These are phyloP conservation scores for Penicillium antarcticum DNA, from an alignment of 495 filamentous ascomycete species.

Conservation along the genomic window DNA sequence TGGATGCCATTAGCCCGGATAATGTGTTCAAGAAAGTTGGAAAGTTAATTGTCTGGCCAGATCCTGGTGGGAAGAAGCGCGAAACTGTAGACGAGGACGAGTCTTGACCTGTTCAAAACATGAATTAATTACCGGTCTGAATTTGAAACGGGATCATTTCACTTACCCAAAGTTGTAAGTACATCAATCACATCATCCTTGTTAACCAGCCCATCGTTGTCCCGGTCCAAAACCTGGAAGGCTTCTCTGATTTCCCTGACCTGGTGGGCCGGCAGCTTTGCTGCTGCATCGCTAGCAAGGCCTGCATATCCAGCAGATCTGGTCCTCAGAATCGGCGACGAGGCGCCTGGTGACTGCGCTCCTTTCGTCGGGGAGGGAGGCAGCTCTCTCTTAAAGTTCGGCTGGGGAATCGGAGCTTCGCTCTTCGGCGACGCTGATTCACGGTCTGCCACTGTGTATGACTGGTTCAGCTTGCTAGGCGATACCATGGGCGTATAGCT, in stretches of 20 bases:
- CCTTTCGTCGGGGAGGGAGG: constrained; percentile 45
- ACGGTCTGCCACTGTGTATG: constrained; percentile 44
- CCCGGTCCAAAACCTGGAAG: constrained; percentile 81
- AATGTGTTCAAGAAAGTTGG: constrained; percentile 79
- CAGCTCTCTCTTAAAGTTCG: constrained; percentile 38
- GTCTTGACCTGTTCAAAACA: constrained; percentile 44
- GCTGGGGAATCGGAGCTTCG: constrained; percentile 34
- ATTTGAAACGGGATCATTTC: neutral
- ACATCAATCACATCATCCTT: constrained; percentile 78
- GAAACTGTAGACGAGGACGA: constrained; percentile 59
- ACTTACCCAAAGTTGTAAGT: constrained; percentile 69
- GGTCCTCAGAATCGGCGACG: constrained; percentile 26
- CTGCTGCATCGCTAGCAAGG: constrained; percentile 49
- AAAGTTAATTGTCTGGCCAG: constrained; percentile 69
- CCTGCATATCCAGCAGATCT: constrained; percentile 21
- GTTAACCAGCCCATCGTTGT: constrained; percentile 72
- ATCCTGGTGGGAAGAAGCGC: constrained; percentile 71
- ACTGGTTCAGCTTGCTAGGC: constrained; percentile 48
- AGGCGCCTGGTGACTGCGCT: constrained; percentile 23
- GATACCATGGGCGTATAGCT: constrained; percentile 43
- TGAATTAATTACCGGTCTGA: neutral
- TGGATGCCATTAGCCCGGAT: constrained; percentile 62
- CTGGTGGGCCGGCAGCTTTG: constrained; percentile 63
- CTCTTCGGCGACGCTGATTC: constrained; percentile 22
- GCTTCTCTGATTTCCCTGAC: constrained; percentile 75